Evolutionary conservation across 2,329 filamentous ascomycete genomes (phyloP).

Genomic region (Exophiala oligosperma): DNA sequence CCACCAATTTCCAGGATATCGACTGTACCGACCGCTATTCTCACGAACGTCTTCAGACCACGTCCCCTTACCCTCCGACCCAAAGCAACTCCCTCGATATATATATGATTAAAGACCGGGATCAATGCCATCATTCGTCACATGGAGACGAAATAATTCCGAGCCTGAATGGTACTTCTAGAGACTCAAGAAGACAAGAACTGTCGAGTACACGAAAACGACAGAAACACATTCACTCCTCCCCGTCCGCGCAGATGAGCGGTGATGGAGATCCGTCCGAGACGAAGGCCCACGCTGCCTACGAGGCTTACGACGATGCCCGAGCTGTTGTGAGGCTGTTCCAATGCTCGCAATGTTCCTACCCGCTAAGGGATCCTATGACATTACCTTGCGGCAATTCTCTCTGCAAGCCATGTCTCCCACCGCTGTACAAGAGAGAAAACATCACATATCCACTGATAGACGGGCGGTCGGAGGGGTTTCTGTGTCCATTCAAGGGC

Average conservation of each 20-base stretch:
- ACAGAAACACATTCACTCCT: not conserved
- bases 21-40: too few species aligned
- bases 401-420: slow-evolving; percentile 74
- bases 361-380: slow-evolving; percentile 66
- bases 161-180: slow-evolving; percentile 11
- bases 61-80: too few species aligned
- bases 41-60: too few species aligned
- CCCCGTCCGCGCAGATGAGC: slow-evolving; percentile 27
- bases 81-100: too few species aligned
- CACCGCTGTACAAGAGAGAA: slow-evolving; percentile 61
- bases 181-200: slow-evolving; percentile 13
- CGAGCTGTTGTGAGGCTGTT: slow-evolving; percentile 70
- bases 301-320: slow-evolving; percentile 56
- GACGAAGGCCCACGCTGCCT: slow-evolving; percentile 33
- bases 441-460: slow-evolving; percentile 77
- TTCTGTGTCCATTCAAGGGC: slow-evolving; percentile 68
- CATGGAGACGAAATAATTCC: slow-evolving; percentile 14
- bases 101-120: not conserved
- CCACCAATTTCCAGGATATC: too few species aligned
- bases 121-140: not conserved
- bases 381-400: slow-evolving; percentile 80
- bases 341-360: slow-evolving; percentile 74
- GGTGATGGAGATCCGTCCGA: slow-evolving; percentile 18
- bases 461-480: slow-evolving; percentile 65
- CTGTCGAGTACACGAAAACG: not conserved